A percentile compares a stretch with the other conserved stretches of the same genome.
These are phyloP conservation scores for Sporisorium graminicola DNA, from an alignment of 1,284 basidiomycete genomes.

Conservation along the genomic window DNA sequence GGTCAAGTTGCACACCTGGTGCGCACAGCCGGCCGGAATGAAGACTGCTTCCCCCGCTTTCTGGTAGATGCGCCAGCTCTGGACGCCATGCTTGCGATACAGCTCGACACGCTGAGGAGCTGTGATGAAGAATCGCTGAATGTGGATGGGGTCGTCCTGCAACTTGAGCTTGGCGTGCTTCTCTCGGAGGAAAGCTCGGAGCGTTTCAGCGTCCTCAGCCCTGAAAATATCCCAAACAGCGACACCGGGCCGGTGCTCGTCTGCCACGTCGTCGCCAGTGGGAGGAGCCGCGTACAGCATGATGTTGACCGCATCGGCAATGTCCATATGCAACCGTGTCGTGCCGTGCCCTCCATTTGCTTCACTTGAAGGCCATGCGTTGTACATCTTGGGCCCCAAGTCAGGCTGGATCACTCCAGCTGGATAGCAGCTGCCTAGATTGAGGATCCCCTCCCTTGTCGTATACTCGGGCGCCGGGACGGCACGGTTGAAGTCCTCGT, in stretches of 20 bases:
- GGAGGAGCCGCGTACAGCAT: slow-evolving; percentile 72
- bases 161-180: slow-evolving; percentile 67
- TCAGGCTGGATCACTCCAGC: slow-evolving; percentile 85
- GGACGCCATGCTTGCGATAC: slow-evolving; percentile 78
- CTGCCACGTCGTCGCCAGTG: slow-evolving; percentile 34
- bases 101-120: slow-evolving; percentile 78
- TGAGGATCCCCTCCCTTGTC: slow-evolving; percentile 85
- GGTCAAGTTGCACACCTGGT: slow-evolving; percentile 87
- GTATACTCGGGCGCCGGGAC: slow-evolving; percentile 90
- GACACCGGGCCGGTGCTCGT: slow-evolving; percentile 74
- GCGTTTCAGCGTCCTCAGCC: slow-evolving; percentile 82
- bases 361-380: slow-evolving; percentile 67
- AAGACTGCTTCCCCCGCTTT: slow-evolving; percentile 92
- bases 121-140: slow-evolving; percentile 88
- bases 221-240: slow-evolving; percentile 94
- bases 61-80: slow-evolving; percentile 86
- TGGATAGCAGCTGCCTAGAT: slow-evolving; percentile 87
- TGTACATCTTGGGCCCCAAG: slow-evolving; percentile 79
- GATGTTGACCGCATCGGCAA: slow-evolving; percentile 93
- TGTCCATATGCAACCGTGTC: slow-evolving; percentile 93
- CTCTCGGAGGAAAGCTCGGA: slow-evolving; percentile 80
- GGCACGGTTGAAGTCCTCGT: slow-evolving; percentile 83
- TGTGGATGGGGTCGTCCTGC: slow-evolving; percentile 86
- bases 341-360: slow-evolving; percentile 79
- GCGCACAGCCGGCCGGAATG: slow-evolving; percentile 94